These are phyloP conservation scores for Penicillium paneum DNA, from an alignment of 2,329 filamentous ascomycete genomes.

Conservation along the genomic window DNA sequence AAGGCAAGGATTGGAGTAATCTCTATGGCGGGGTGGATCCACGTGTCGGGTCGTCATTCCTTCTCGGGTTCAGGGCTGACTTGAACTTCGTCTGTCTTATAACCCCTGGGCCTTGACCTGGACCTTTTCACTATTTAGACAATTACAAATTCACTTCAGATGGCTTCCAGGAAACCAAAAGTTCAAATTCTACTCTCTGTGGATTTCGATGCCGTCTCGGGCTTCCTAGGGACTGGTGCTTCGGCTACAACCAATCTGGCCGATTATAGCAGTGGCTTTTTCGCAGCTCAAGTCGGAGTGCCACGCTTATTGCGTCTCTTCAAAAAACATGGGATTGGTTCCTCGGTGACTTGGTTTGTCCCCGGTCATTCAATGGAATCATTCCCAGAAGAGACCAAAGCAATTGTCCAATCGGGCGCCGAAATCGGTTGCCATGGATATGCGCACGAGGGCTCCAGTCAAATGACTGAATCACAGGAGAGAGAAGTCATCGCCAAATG, in stretches of 20 bases:
- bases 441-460: slow-evolving; percentile 66
- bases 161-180: slow-evolving; percentile 3
- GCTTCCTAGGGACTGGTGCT: slow-evolving; percentile 57
- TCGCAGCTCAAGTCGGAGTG: slow-evolving; percentile 56
- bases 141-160: neutral
- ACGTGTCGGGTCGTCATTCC: neutral
- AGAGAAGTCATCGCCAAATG: slow-evolving; percentile 71
- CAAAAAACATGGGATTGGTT: slow-evolving; percentile 49
- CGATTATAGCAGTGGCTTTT: slow-evolving; percentile 56
- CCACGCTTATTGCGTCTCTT: slow-evolving; percentile 55
- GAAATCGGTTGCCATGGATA: slow-evolving; percentile 59
- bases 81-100: neutral
- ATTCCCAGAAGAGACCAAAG: slow-evolving; percentile 51
- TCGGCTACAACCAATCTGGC: slow-evolving; percentile 53
- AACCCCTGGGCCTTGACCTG: neutral
- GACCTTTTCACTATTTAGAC: neutral
- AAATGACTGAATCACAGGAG: slow-evolving; percentile 71
- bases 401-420: slow-evolving; percentile 52
- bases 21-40: slow-evolving; percentile 3
- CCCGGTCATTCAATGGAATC: slow-evolving; percentile 59
- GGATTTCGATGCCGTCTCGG: slow-evolving; percentile 59
- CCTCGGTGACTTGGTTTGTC: slow-evolving; percentile 59
- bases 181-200: slow-evolving; percentile 35
- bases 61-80: neutral
- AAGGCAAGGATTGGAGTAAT: neutral